These are phyloP conservation scores for Wolfiporia cocos DNA, from an alignment of 1,284 basidiomycete genomes.

Conservation along the genomic window DNA sequence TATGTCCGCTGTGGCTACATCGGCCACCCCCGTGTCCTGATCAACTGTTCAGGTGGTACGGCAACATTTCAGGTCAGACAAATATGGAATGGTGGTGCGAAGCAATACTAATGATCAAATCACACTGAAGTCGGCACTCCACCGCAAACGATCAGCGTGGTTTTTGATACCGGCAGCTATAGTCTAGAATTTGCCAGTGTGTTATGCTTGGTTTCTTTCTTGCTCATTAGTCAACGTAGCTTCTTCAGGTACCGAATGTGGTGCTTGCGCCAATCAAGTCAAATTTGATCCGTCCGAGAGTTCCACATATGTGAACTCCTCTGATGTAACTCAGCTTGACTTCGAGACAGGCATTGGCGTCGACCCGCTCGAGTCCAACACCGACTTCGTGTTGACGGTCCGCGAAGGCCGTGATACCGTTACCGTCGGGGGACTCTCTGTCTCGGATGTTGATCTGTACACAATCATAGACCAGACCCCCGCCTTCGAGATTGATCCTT, in stretches of 20 bases:
- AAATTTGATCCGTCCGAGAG: constrained; percentile 43
- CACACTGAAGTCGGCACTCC: constrained; percentile 44
- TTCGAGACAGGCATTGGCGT: constrained; percentile 53
- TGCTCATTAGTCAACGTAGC: background rate
- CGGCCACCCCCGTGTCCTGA: constrained; percentile 5
- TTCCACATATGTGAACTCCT: constrained; percentile 42
- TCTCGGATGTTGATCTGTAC: constrained; percentile 33
- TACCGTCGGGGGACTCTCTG: constrained; percentile 37
- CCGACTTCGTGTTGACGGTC: constrained; percentile 37
- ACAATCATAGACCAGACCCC: constrained; percentile 46
- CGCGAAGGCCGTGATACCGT: constrained; percentile 40
- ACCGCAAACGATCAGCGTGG: constrained; percentile 41
- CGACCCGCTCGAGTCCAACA: constrained; percentile 40
- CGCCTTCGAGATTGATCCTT: constrained; percentile 44
- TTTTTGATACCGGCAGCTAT: constrained; percentile 49
- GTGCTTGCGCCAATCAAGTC: constrained; percentile 36
- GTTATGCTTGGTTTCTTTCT: too few relatives aligned
- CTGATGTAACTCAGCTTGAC: constrained; percentile 32
- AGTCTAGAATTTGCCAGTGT: constrained; percentile 44
- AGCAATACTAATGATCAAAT: too few relatives aligned
- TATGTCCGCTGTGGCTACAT: constrained; percentile 24
- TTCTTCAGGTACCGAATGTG: constrained; percentile 37
- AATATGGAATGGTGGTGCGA: background rate
- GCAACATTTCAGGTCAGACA: constrained; percentile 31
- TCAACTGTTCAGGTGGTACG: constrained; percentile 47